Base-by-base conservation (phyloP, 2,329 filamentous ascomycete species). In the Talaromyces marneffei region DNA sequence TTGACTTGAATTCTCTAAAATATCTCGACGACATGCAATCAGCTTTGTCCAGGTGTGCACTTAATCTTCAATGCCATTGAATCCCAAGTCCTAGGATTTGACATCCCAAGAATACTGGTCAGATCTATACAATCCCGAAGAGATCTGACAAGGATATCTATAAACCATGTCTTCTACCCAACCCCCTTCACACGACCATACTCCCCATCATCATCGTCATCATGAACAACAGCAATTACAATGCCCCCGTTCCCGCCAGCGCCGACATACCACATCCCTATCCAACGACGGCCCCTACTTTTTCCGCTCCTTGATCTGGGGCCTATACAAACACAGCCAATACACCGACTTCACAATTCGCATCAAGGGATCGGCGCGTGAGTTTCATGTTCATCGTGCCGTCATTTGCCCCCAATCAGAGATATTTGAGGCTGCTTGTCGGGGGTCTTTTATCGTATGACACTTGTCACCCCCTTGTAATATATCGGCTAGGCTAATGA, bases 321-420 rank as follows among this genome's bases (percentile, higher is more conserved):
- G 61, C 9, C 35, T 65, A 29, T 59, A 61, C 33, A 44, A 63
- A 16, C 39, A 42, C 16, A 61, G 58, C 7, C 46, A 61, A 42
- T 65, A 65, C 48, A 61, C 64, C 4, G 64, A 65, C 14, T 62
- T 65, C 20, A 57, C 59, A 18, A 61, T 65, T 27, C 55, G 40
- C 23, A 33, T 63, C 29, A 52, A 55, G n/a, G 63, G 46, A 1
- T 63, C 53, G 2, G 27, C 2, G 18, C 40, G 57, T 2, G 64
- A 65, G 23, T 65, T 65, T 23, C 37, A 48, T 37, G 63, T 65
- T 29, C 64, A 65, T 39, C 61, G 60, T 10, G 63, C 63, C 4
- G 56, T 65, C 16, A 60, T 65, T 33, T 65, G 64, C 58, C 53
- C 63, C 14, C 63, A 65, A 40, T 65, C 63, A 1, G 50, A 48